Conservation (phyloP, 208 protist genomes). For the Polymyxa betae region DNA sequence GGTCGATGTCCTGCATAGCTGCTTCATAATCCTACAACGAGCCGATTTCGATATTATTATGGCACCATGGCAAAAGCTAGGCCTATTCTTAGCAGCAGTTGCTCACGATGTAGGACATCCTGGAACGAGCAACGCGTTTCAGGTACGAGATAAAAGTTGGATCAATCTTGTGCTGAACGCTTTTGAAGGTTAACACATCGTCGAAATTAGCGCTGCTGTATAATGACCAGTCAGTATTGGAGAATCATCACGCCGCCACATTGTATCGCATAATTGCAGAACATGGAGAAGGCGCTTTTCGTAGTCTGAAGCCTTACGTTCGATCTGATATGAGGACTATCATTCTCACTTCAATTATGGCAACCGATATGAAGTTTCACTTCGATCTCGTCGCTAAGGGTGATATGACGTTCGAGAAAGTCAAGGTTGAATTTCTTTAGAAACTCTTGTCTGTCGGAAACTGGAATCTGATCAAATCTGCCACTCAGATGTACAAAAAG, state of each 20-base stretch:
- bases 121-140: slow-evolving; percentile 93
- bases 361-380: slow-evolving; percentile 73
- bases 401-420: slow-evolving; percentile 46
- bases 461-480: neutral
- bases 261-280: slow-evolving; percentile 56
- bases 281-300: slow-evolving; percentile 61
- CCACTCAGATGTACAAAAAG: slow-evolving; percentile 30
- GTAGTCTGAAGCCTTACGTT: slow-evolving; percentile 40
- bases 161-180: neutral
- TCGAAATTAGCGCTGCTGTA: slow-evolving; percentile 77
- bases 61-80: slow-evolving; percentile 80
- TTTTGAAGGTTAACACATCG: neutral
- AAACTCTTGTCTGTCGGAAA: neutral
- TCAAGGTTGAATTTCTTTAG: neutral
- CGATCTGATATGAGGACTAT: slow-evolving; percentile 60
- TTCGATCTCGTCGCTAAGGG: slow-evolving; percentile 61
- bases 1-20: slow-evolving; percentile 75
- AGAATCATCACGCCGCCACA: slow-evolving; percentile 71
- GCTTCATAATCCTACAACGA: slow-evolving; percentile 63
- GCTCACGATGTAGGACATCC: slow-evolving; percentile 95
- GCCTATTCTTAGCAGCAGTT: slow-evolving; percentile 81
- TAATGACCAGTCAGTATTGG: slow-evolving; percentile 74
- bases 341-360: slow-evolving; percentile 68
- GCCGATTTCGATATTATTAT: slow-evolving; percentile 74
- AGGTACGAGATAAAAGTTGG: slow-evolving; percentile 77